Evolutionary conservation across 177 flowering plant genomes (phyloP).

Genomic region (Vitis hybrid): DNA sequence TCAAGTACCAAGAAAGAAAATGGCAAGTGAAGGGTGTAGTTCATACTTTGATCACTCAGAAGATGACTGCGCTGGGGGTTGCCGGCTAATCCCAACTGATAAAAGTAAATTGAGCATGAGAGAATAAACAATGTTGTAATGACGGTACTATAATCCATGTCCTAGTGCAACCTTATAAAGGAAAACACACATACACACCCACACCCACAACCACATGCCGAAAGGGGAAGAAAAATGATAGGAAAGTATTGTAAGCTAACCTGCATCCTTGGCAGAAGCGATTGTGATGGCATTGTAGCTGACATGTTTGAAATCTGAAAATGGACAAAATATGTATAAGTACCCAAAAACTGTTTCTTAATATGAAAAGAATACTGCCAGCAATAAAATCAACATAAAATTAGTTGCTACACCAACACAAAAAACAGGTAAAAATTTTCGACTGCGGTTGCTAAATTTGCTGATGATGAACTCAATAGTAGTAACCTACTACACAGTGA

Average conservation of each 20-base stretch:
- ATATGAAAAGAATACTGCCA: background rate
- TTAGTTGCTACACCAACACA: no score
- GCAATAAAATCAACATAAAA: background rate
- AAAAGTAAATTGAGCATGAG: slow-evolving; percentile 5
- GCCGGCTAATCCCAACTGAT: slow-evolving; percentile 67
- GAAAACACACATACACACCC: background rate
- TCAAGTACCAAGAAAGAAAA: background rate
- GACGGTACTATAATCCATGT: background rate
- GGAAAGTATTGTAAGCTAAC: slow-evolving; percentile 23
- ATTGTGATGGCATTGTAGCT: slow-evolving; percentile 62
- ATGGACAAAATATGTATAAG: slow-evolving; percentile 11
- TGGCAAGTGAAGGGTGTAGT: slow-evolving; percentile 1
- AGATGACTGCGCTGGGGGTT: slow-evolving; percentile 67
- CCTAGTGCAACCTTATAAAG: background rate
- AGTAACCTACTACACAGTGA: no score
- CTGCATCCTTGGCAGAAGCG: slow-evolving; percentile 75
- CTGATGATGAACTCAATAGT: no score
- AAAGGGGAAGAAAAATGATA: background rate
- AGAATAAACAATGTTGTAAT: background rate
- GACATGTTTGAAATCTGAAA: slow-evolving; percentile 80
- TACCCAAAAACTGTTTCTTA: background rate
- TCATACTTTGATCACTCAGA: slow-evolving; percentile 78
- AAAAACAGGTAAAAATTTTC: no score
- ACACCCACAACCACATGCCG: background rate
- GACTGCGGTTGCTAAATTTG: no score